Evolutionary conservation across 495 filamentous ascomycete species (phyloP).

Genomic region (Aspergillus sclerotioniger): DNA sequence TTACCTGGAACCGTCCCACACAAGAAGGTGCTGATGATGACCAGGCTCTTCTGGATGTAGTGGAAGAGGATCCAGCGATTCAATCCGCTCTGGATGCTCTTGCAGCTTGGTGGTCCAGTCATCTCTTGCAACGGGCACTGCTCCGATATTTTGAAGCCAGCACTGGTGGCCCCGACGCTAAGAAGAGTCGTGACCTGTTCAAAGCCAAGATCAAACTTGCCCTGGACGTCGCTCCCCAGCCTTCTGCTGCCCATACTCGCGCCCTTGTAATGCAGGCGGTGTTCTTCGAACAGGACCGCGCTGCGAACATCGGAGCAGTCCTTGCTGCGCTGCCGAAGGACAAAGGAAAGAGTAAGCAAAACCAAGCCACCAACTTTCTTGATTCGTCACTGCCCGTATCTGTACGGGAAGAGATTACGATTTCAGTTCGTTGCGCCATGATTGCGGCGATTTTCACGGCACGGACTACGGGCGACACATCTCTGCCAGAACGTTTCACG

Average conservation of each 20-base stretch:
- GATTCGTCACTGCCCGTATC: slow-evolving; percentile 48
- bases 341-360: slow-evolving; percentile 31
- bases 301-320: slow-evolving; percentile 48
- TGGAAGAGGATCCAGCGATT: slow-evolving; percentile 83
- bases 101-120: slow-evolving; percentile 85
- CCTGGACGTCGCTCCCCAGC: slow-evolving; percentile 71
- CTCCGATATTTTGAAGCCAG: slow-evolving; percentile 56
- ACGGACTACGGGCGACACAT: slow-evolving; percentile 33
- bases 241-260: slow-evolving; percentile 71
- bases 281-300: slow-evolving; percentile 44
- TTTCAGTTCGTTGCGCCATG: slow-evolving; percentile 79
- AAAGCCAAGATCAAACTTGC: slow-evolving; percentile 65
- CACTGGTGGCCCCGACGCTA: slow-evolving; percentile 38
- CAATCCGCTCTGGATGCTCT: slow-evolving; percentile 85
- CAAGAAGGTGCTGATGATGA: slow-evolving; percentile 58
- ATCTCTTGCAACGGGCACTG: slow-evolving; percentile 69
- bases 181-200: slow-evolving; percentile 43
- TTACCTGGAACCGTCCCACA: slow-evolving; percentile 82
- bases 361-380: slow-evolving; percentile 39
- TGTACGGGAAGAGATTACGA: slow-evolving; percentile 61
- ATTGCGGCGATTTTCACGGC: slow-evolving; percentile 64
- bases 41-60: slow-evolving; percentile 74
- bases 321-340: slow-evolving; percentile 49
- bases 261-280: slow-evolving; percentile 68
- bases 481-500: slow-evolving; percentile 37